Evolutionary conservation across 352 stramenopile genomes (phyloP), one percentile per base, ranked within the genome.

Genomic region (Bremia lactucae): DNA sequence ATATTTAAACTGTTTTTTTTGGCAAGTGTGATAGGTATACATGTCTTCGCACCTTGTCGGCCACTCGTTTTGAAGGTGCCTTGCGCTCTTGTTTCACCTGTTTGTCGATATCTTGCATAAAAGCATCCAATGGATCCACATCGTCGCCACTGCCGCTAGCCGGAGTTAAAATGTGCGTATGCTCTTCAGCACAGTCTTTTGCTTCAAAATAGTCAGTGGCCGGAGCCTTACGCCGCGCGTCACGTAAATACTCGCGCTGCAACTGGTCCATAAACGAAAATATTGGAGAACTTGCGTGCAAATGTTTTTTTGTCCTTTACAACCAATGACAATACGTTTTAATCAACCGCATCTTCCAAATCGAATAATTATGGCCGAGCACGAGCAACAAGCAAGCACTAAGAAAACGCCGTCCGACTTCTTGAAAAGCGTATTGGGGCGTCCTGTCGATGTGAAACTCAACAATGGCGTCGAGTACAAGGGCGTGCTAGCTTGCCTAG

Each of bases 381-480:
- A 57, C 23, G 62, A 57, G 33, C 65, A 53, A 36, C 43, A 49
- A 14, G 5, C 8, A 16, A 54, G 39, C 31, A 60, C 65, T 22
- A 94, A 95, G 74, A 91, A 88, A 62, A 89, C 82, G 45, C 84
- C 86, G 45, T 83, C 74, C 21, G 87, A 96, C 57, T 96, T 96
- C 52, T 72, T 96, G 48, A 95, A 95, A 65, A 73, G 72, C 55
- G 79, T 96, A 36, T 68, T 98, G 35, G 96, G 96, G 14, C 77
- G 91, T 25, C 94, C 96, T 28, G 96, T 99, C 36, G 83, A 90
- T 57, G 96, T 99, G 15, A 98, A 98, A 63, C 81, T 99, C 16
- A 99, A 99, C 83, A 97, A 96, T 29, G 96, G 96, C 49, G 95
- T 98, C 36, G 87, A 98, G 68, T 99, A 99, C 72, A 90, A 92